Evolutionary conservation across 805 yeast genomes (phyloP), one percentile per base, ranked within the genome.

Genomic region (Starmerella sp.): DNA sequence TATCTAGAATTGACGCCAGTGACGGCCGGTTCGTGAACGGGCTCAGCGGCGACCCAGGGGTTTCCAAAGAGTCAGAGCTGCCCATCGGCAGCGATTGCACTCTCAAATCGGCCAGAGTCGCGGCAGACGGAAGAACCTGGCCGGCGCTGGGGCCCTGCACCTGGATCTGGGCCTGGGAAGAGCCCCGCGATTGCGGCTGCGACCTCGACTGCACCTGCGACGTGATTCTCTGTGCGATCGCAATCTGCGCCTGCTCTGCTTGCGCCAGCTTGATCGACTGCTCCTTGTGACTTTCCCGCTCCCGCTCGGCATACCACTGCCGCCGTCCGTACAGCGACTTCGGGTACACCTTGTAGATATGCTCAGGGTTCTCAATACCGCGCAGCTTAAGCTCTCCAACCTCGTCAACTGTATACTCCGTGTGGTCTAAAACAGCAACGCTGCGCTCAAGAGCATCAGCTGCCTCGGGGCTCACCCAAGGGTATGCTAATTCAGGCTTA

Each of bases 321-420:
- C 54, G 77, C 61, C 97, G 76, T 3, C 83, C 72, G 4, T 75
- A 75, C 54, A 90, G 71, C 31, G 75, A 73, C 54, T 74, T 73
- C 1, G 97, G 95, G 71, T 83, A 90, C 0, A 82, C 79, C 48
- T 88, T 74, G 29, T 95, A 86, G 14, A 93, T 83, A 39, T 77
- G 77, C 68, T 93, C 98, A 2, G 95, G 95, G 37, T 89, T 83
- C 76, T 93, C 98, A 15, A 93, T 76, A 17, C 98, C 98, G 68
- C 93, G 93, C 65, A 93, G 75, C 67, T 90, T 89, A 65, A 80
- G 82, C 65, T 89, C 95, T 29, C 98, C 98, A 51, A 86, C 70
- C 47, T 79, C 81, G 58, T 77, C 77, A 56, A 81, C 77, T 13
- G 71, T 75, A 76, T 83, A 84, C 0, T 95, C 96, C 52, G 82